These are phyloP conservation scores for Coemansia sp. DNA, from an alignment of 192 early-diverging fungal genomes.

Conservation along the genomic window DNA sequence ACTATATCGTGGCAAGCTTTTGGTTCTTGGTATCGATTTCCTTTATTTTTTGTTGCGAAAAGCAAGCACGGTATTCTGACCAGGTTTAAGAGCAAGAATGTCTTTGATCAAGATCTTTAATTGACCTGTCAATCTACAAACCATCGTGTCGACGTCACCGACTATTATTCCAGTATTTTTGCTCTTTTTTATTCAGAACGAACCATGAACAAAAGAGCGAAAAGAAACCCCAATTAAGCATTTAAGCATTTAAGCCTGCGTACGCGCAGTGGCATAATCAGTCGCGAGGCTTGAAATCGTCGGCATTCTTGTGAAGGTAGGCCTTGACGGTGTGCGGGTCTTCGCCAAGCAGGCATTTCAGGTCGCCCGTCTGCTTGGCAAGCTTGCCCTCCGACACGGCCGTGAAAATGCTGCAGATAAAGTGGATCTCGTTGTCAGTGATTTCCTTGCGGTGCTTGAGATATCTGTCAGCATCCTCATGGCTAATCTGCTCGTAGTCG, in stretches of 20 bases:
- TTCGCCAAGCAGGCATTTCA: conserved; percentile 38
- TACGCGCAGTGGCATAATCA: not conserved
- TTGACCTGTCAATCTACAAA: too few relatives aligned
- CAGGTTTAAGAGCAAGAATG: too few relatives aligned
- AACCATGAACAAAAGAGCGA: too few relatives aligned
- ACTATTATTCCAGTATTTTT: too few relatives aligned
- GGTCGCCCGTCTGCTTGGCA: conserved; percentile 27
- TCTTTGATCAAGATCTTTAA: too few relatives aligned
- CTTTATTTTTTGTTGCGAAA: too few relatives aligned
- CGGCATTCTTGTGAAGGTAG: conserved; percentile 42
- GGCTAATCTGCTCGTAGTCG: conserved; percentile 26
- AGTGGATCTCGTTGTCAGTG: conserved; percentile 22
- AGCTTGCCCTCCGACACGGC: conserved; percentile 30
- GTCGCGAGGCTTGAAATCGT: conserved; percentile 42
- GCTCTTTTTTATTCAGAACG: too few relatives aligned
- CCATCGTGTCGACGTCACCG: too few relatives aligned
- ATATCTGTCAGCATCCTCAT: conserved; percentile 31
- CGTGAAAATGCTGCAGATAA: conserved; percentile 39
- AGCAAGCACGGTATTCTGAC: too few relatives aligned
- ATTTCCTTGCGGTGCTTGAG: conserved; percentile 25
- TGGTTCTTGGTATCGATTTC: too few relatives aligned
- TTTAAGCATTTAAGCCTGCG: not conserved
- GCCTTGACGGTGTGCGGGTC: conserved; percentile 37
- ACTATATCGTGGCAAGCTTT: too few relatives aligned
- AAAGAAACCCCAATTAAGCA: not conserved